These are phyloP conservation scores for Guyanaporus albipodus DNA, from an alignment of 768 basidiomycete species.

Conservation along the genomic window DNA sequence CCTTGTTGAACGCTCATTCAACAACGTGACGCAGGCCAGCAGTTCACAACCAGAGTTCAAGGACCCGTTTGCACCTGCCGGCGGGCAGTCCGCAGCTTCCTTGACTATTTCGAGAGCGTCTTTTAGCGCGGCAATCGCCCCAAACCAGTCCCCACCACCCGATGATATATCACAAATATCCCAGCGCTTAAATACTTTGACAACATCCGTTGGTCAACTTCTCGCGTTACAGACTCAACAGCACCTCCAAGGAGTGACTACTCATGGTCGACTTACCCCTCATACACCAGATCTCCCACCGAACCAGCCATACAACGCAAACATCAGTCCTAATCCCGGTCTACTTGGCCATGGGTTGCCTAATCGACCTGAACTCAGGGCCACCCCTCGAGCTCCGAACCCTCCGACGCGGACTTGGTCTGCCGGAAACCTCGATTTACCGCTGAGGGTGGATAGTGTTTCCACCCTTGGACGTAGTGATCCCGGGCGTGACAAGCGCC, in stretches of 20 bases:
- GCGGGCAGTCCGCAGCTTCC: constrained; percentile 31
- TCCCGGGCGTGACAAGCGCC: constrained; percentile 61
- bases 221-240: constrained; percentile 76
- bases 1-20: constrained; percentile 63
- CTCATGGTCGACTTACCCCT: constrained; percentile 31
- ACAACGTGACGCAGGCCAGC: constrained; percentile 16
- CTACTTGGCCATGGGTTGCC: constrained; percentile 60
- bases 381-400: constrained; percentile 58
- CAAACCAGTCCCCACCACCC: constrained; percentile 60
- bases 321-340: constrained; percentile 34
- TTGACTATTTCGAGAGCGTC: constrained; percentile 56
- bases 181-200: constrained; percentile 73
- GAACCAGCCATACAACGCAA: constrained; percentile 36
- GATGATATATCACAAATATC: constrained; percentile 77
- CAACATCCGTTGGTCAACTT: constrained; percentile 81
- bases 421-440: constrained; percentile 72
- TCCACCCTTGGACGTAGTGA: constrained; percentile 36
- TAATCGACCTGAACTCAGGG: constrained; percentile 60
- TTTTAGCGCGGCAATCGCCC: constrained; percentile 61
- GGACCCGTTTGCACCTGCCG: constrained; percentile 63
- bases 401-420: constrained; percentile 83
- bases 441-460: constrained; percentile 49
- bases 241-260: constrained; percentile 47
- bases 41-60: constrained; percentile 69
- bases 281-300: constrained; percentile 44